phyloP scores from a whole-genome alignment of 768 basidiomycete genomes.

The Mrakia gelida region DNA sequence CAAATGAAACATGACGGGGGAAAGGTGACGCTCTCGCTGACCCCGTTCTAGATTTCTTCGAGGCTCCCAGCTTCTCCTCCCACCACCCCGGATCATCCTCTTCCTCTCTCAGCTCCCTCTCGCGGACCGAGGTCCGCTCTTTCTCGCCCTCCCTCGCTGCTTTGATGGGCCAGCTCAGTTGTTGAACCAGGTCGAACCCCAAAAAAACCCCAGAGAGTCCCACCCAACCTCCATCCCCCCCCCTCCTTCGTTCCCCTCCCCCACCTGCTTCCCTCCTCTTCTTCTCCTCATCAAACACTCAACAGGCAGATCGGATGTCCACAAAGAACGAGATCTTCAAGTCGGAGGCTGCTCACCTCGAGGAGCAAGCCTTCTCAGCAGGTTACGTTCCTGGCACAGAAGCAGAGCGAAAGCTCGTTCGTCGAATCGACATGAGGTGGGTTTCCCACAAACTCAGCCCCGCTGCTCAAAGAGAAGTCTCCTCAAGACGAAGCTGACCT shows the following conservation, averaged over 20 bases:
- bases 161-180: too few species aligned
- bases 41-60: too few species aligned
- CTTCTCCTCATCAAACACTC: background rate
- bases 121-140: too few species aligned
- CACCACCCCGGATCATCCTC: too few species aligned
- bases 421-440: constrained; percentile 40
- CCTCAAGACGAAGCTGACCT: background rate
- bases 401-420: constrained; percentile 37
- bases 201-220: too few species aligned
- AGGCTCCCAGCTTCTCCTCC: too few species aligned
- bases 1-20: too few species aligned
- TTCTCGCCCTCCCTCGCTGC: too few species aligned
- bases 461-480: background rate
- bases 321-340: constrained; percentile 13
- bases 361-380: constrained; percentile 9
- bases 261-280: background rate
- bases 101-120: too few species aligned
- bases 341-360: background rate
- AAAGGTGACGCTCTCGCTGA: too few species aligned
- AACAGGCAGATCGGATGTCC: background rate
- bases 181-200: too few species aligned
- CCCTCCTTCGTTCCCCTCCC: background rate
- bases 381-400: constrained; percentile 37
- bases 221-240: too few species aligned
- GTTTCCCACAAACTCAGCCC: constrained; percentile 21